A percentile compares a stretch with the other conserved stretches of the same genome.
Conservation (phyloP, 2,329 filamentous ascomycete species). For the Teratosphaeriaceae sp. region DNA sequence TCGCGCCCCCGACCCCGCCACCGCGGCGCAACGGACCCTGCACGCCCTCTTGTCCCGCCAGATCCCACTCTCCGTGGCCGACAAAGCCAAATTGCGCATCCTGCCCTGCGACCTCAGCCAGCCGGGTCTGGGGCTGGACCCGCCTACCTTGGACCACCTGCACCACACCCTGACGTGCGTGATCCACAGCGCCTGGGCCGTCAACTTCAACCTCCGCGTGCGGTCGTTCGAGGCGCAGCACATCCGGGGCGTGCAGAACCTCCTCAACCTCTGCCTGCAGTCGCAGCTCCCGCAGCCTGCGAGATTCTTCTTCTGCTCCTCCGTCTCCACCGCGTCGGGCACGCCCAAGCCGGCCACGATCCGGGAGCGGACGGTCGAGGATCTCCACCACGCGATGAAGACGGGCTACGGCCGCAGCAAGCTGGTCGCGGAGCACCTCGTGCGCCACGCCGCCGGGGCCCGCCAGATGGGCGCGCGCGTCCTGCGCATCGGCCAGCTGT, state of each 20-base stretch:
- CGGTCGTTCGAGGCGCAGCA: slow-evolving; percentile 26
- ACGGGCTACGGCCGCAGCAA: slow-evolving; percentile 36
- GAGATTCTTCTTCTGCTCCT: slow-evolving; percentile 33
- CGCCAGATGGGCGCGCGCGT: slow-evolving; percentile 19
- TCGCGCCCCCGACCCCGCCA: slow-evolving; percentile 35
- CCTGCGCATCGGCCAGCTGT: slow-evolving; percentile 22
- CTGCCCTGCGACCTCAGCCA: slow-evolving; percentile 30
- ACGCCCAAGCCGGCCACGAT: slow-evolving; percentile 23
- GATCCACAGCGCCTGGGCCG: slow-evolving; percentile 34
- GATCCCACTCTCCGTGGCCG: slow-evolving; percentile 27
- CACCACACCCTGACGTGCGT: slow-evolving; percentile 20
- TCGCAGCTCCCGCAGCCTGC: slow-evolving; percentile 30
- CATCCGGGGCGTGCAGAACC: slow-evolving; percentile 22
- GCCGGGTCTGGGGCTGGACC: slow-evolving; percentile 20
- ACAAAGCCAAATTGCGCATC: slow-evolving; percentile 15
- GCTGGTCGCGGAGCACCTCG: slow-evolving; percentile 29
- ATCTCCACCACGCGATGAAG: slow-evolving; percentile 20
- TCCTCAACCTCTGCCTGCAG: slow-evolving; percentile 21
- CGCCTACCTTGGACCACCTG: slow-evolving; percentile 16
- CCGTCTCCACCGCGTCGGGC: slow-evolving; percentile 47
- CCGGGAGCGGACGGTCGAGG: slow-evolving; percentile 25
- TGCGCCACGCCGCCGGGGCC: slow-evolving; percentile 19
- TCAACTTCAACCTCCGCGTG: slow-evolving; percentile 33
- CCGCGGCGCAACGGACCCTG: slow-evolving; percentile 30
- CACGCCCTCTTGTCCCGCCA: slow-evolving; percentile 30